Base-by-base conservation (phyloP, 2,329 filamentous ascomycete genomes). In the Monosporascus sp. region DNA sequence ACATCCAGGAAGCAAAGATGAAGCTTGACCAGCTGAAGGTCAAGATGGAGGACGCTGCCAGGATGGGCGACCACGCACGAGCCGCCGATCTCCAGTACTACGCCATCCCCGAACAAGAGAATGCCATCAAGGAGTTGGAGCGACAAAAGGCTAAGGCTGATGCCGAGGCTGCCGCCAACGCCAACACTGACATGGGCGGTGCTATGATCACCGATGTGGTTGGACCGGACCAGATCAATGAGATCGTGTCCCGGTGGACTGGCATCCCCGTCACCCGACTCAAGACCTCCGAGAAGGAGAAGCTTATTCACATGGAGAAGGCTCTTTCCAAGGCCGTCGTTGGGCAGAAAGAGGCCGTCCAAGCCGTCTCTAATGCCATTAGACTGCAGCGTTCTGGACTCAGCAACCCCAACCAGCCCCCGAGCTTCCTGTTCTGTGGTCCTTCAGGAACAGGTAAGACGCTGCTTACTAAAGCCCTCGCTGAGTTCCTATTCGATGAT, bases 371-470 rank as follows among this genome's bases (percentile, higher is more conserved):
- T 51, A 97, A 99, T 65, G 91, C 94, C 51, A 99, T 99, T 66
- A 86, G 94, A 59, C 82, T 99, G 41, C 93, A 97, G 72, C 87
- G 94, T 59, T 97, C 94, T 52, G 94, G 94, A 54, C 87, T 99
- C 44, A 84, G 84, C 73, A 99, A 99, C 69, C 94, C 94, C 31
- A 97, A 97, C 70, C 91, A 96, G 65, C 94, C 94, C 26, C 94
- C 94, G 3, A 96, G 91, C 68, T 99, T 99, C 86, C 81, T 99
- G 54, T 99, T 99, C 84, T 97, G 94, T 66, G 94, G 94, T 77
- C 94, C 94, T 15, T 97, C 93, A 0, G 94, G 94, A 78, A 99
- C 94, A 14, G 94, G 94, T 78, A 99, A 99, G 77, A 99, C 94
- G 18, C 78, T 99, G 20, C 85, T 99, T 54, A 97, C 93, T 60